Base-by-base conservation (phyloP, 1,139 yeast species). In the Nakaseomyces delphensis region DNA sequence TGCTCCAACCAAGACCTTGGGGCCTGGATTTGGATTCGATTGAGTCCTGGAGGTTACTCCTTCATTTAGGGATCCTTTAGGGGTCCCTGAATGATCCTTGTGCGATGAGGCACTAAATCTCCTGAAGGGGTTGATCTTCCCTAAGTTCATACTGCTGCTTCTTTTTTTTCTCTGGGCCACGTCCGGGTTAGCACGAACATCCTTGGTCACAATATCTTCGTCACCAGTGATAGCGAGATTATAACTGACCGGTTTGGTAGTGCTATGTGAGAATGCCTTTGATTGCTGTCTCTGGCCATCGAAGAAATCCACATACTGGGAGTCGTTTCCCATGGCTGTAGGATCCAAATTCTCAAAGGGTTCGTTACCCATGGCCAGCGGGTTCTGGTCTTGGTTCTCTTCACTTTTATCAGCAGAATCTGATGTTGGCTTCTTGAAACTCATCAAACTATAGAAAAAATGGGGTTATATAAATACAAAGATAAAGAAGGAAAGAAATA, bases 241-340 rank as follows among this genome's bases (percentile, higher is more conserved):
- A 16, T 33, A 33, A n/a, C 16, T 21, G 10, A 33, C 37, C n/a
- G 37, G 37, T 21, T 33, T 33, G 11, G 37, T 33, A 8, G 37
- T 33, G 27, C 37, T 33, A 11, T 33, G 37, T 9, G 27, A 20
- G 5, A 33, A 33, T 11, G 25, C 27, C 27, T 33, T 33, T 33
- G 25, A n/a, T 11, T 33, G 20, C 19, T 21, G 25, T 33, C 37
- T 33, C 13, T 33, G 37, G 3, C 21, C 27, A 10, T 33, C 37
- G 11, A 33, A 33, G 18, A 20, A 33, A 21, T 33, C 37, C 4
- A 21, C 37, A 13, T 33, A 33, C 18, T 33, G 16, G 18, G 37
- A 33, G 11, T 33, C 37, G 27, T 33, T 33, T 4, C 18, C 37
- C 25, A 33, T 33, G 18, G 20, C 37, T 4, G 37, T 21, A 10